Evolutionary conservation across 441 rosid genomes (phyloP).

Genomic region (Oxalis stricta): DNA sequence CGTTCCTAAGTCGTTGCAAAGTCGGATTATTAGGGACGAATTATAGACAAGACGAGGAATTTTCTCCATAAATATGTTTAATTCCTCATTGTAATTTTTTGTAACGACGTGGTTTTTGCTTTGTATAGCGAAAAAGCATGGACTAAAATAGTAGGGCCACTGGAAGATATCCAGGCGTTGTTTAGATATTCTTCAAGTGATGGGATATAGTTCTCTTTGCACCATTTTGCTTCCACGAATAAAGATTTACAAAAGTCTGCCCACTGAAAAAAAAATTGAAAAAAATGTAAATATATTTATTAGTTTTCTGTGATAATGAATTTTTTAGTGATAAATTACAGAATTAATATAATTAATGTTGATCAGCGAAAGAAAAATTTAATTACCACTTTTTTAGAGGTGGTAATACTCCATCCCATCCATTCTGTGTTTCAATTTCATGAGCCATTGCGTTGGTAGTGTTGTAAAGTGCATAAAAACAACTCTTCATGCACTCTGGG

Average conservation of each 20-base stretch:
- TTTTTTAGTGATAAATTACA: too few relatives aligned
- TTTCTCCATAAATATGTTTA: conserved; percentile 1
- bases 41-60: conserved; percentile 19
- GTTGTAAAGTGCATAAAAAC: conserved; percentile 20
- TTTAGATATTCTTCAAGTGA: conserved; percentile 23
- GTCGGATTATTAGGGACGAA: conserved; percentile 25
- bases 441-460: conserved; percentile 18
- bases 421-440: conserved; percentile 17
- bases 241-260: conserved; percentile 28
- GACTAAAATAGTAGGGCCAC: conserved; percentile 22
- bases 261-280: conserved; percentile 27
- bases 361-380: neutral
- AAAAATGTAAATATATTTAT: neutral
- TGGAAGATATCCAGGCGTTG: conserved; percentile 31
- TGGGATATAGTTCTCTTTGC: conserved; percentile 14
- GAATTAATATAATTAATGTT: too few relatives aligned
- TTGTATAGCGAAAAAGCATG: conserved; percentile 18
- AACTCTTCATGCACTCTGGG: conserved; percentile 28
- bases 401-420: conserved; percentile 10
- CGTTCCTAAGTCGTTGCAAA: conserved; percentile 43
- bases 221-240: conserved; percentile 37
- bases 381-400: conserved; percentile 23
- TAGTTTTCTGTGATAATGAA: too few relatives aligned
- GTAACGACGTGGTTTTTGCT: too few relatives aligned
- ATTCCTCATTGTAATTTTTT: too few relatives aligned